Evolutionary conservation across 208 protist species (phyloP), one percentile per base, ranked within the genome.

Genomic region (Herpetomonas samuelpessoai): DNA sequence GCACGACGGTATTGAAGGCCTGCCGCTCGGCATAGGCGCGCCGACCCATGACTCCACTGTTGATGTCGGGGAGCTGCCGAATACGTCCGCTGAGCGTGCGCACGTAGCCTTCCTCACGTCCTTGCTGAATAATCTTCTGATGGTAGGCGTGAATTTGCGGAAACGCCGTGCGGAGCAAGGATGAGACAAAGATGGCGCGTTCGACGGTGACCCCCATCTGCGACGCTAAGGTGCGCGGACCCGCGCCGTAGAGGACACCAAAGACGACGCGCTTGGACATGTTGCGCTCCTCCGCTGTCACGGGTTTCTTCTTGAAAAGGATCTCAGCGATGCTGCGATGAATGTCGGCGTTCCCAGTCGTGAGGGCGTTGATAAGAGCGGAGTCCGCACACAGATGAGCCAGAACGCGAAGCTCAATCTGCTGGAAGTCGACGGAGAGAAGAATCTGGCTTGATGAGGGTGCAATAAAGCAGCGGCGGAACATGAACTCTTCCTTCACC

Each of bases 361-460:
- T 81, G 30, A 96, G 69, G 1, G 84, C 72, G 10, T 82, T 35
- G 2, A 88, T 49, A 21, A 97, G 71, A 9, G 79, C 63, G 16
- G 71, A 29, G 54, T 97, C 91, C 0, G 63, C 80, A 35, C 71
- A 90, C 4, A 97, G 70, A 57, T 97, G 91, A 10, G 91, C 91
- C n/a, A 97, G 68, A 22, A 97, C 79, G 16, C 91, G 88, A 0
- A 95, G 74, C 66, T 97, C 91, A 51, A 97, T 94, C 61, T 97
- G 91, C 62, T 90, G 73, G 71, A 94, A 97, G 62, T 97, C 91
- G n/a, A 93, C 61, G 21, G 88, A 88, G 38, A 95, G 48, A 29
- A 97, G 73, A 29, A 77, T 68, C 22, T 56, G 68, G 7, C 29
- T 68, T 2, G 81, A 83, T 0, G 63, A 53, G 16, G 82, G 80